These are phyloP conservation scores for Boeremia lycopersici DNA, from an alignment of 2,329 filamentous ascomycete genomes.

Conservation along the genomic window DNA sequence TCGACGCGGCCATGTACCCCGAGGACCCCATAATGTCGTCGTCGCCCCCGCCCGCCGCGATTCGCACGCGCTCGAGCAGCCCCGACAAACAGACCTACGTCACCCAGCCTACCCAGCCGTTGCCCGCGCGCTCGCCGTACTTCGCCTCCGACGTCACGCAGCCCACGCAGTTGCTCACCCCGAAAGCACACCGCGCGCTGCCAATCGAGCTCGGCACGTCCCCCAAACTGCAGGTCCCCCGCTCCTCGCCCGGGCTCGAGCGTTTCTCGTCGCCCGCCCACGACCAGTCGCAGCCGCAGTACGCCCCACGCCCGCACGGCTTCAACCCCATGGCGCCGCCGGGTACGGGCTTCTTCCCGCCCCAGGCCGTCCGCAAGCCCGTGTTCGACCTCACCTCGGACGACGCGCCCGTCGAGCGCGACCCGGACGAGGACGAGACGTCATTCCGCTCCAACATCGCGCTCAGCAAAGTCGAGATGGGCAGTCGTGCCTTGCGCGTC, in stretches of 20 bases:
- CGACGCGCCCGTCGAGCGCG: conserved; percentile 56
- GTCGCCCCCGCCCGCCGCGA: conserved; percentile 31
- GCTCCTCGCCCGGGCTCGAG: conserved; percentile 75
- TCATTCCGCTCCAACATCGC: conserved; percentile 61
- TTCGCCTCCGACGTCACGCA: conserved; percentile 56
- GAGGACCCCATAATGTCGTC: conserved; percentile 44
- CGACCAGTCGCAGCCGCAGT: conserved; percentile 37
- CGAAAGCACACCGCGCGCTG: conserved; percentile 42
- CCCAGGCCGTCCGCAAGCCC: conserved; percentile 45
- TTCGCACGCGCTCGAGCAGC: conserved; percentile 42
- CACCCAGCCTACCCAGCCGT: conserved; percentile 48
- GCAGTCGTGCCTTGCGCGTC: conserved; percentile 29
- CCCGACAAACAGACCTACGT: conserved; percentile 57
- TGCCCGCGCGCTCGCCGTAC: conserved; percentile 36
- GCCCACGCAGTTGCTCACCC: conserved; percentile 64
- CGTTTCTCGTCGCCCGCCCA: conserved; percentile 46
- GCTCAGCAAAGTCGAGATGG: conserved; percentile 59
- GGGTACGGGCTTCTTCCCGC: conserved; percentile 69
- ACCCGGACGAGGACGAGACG: conserved; percentile 50
- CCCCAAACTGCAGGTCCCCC: conserved; percentile 74
- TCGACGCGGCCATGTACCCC: conserved; percentile 32
- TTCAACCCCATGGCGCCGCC: conserved; percentile 75
- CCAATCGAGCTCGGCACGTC: conserved; percentile 25
- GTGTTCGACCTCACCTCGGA: conserved; percentile 55
- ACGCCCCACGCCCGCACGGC: conserved; percentile 69